Evolutionary conservation across 2,329 filamentous ascomycete genomes (phyloP), one percentile per base, ranked within the genome.

Genomic region (Diaporthe destruens): DNA sequence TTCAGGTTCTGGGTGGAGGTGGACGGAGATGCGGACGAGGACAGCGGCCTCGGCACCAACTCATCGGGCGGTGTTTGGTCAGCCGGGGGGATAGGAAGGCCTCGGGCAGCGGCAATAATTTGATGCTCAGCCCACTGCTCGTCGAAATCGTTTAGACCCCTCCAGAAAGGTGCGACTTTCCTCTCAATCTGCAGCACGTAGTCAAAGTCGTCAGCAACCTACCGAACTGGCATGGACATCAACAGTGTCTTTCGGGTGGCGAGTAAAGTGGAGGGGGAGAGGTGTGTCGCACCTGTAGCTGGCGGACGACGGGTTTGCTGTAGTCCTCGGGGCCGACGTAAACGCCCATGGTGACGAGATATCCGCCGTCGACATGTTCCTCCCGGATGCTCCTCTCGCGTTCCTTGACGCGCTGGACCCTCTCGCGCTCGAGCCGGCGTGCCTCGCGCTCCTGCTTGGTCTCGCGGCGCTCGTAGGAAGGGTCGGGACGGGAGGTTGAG

Each of bases 261-360:
- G 18, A 14, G 54, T 14, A n/a, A 7, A 23, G 36, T 18, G n/a
- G 25, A 42, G 47, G 32, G 29, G 29, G 29, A 29, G 29, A 29
- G 29, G 29, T 29, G 29, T 29, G 54, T 29, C 39, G 78, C 87
- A 97, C 95, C 92, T 96, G 96, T 71, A 99, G 85, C 81, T 98
- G 95, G 76, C 96, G 90, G 71, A 98, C 96, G 61, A 94, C 86
- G 23, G 89, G 85, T 82, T 98, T 98, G 85, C 90, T 97, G 81
- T 96, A 99, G 82, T 99, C 96, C 82, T 99, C 96, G 0, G 91
- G 86, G 0, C 96, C 95, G 29, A 94, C 96, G 80, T 99, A 99
- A 65, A 95, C 94, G 47, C 96, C 96, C 80, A 98, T 90, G 0
- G 96, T 99, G 42, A 99, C 96, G 61, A 99, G 85, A 83, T 92